phyloP scores from a whole-genome alignment of 345 rosid genomes.

The Euclidium syriacum region DNA sequence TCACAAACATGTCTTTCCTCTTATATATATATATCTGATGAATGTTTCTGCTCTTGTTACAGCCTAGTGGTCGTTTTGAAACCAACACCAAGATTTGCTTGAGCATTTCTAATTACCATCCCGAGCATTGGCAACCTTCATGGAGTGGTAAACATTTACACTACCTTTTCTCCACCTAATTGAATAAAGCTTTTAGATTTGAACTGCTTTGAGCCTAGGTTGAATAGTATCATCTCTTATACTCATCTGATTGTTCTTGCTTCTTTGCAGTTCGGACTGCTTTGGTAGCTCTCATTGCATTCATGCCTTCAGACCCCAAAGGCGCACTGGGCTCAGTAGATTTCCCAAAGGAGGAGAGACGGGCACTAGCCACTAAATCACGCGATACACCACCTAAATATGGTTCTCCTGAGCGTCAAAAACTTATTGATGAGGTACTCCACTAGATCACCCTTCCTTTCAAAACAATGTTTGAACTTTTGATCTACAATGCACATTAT shows the following conservation, averaged over 20 bases:
- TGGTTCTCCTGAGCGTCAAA: constrained; percentile 79
- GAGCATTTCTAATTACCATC: constrained; percentile 97
- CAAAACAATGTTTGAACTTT: neutral
- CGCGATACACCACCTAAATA: constrained; percentile 68
- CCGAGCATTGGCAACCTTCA: constrained; percentile 99
- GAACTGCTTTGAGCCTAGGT: too few species aligned
- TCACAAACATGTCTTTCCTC: too few species aligned
- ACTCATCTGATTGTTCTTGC: neutral
- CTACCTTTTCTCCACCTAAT: neutral
- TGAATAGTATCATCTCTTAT: neutral
- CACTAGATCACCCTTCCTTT: neutral
- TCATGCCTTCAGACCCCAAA: constrained; percentile 91
- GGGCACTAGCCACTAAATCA: constrained; percentile 67
- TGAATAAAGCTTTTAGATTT: neutral
- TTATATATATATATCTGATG: neutral
- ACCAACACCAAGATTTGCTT: constrained; percentile 93
- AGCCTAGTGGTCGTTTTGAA: constrained; percentile 98
- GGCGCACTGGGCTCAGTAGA: constrained; percentile 95
- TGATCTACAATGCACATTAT: neutral
- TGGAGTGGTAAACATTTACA: constrained; percentile 69
- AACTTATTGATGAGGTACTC: constrained; percentile 73
- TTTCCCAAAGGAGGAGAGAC: constrained; percentile 85
- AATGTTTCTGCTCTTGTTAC: constrained; percentile 1
- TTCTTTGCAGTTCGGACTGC: constrained; percentile 80
- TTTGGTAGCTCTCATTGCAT: constrained; percentile 84